A percentile compares a stretch with the other conserved stretches of the same genome.
Conservation (phyloP, 192 early-diverging fungal genomes). For the Gonapodya prolifera region DNA sequence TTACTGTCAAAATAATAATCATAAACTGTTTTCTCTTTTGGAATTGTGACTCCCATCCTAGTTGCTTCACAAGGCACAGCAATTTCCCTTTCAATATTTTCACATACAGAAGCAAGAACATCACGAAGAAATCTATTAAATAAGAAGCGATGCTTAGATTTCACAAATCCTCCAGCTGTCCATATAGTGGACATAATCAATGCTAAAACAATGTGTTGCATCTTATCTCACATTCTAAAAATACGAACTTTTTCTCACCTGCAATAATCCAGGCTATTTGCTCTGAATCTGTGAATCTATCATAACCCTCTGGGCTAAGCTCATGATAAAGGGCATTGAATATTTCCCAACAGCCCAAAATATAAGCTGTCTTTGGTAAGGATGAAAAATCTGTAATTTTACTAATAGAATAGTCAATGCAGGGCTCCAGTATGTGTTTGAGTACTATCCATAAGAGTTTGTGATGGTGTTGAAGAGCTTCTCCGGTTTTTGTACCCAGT, state of each 20-base stretch:
- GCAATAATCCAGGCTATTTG: background rate
- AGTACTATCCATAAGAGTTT: background rate
- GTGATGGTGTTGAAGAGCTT: background rate
- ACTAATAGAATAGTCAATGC: background rate
- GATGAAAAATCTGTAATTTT: background rate
- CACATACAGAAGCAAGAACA: background rate
- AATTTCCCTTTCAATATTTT: background rate
- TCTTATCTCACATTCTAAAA: no score
- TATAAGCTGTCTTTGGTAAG: background rate
- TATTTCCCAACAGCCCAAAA: background rate
- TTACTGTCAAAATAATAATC: background rate
- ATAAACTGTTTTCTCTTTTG: background rate
- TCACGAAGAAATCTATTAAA: background rate
- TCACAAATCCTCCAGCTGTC: background rate
- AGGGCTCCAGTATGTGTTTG: background rate
- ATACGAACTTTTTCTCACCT: background rate
- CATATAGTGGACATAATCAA: background rate
- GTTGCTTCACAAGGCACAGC: background rate
- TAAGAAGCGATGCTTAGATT: background rate
- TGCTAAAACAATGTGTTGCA: background rate
- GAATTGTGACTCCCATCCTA: background rate
- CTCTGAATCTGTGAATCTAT: background rate
- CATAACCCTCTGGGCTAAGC: background rate
- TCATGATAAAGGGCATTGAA: background rate
- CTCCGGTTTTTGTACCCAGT: background rate